A percentile compares a stretch with the other conserved stretches of the same genome.
phyloP scores from a whole-genome alignment of 148 eudicot genomes.

The Dysphania ambrosioides region DNA sequence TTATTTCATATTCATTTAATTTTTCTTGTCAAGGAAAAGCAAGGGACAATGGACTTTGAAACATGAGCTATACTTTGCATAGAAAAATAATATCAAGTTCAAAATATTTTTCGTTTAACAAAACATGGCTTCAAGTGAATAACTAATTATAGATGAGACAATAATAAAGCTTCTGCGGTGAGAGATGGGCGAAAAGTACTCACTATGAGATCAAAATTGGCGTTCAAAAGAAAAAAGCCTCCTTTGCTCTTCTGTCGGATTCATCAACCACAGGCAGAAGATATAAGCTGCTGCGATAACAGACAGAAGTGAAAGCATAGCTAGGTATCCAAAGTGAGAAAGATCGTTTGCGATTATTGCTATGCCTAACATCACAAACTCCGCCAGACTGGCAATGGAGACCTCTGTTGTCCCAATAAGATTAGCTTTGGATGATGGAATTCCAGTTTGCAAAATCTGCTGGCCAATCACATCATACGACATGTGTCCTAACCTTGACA shows the following conservation, averaged over 20 bases:
- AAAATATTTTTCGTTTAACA: neutral
- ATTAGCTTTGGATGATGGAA: conserved; percentile 90
- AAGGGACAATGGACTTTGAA: neutral
- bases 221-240: conserved; percentile 55
- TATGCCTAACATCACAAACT: conserved; percentile 78
- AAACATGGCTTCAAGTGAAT: neutral
- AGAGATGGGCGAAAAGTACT: conserved; percentile 8
- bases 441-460: conserved; percentile 95
- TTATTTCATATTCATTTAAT: neutral
- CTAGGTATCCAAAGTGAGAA: conserved; percentile 81
- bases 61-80: neutral
- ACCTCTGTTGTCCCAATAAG: conserved; percentile 88
- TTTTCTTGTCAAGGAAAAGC: neutral
- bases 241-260: conserved; percentile 74
- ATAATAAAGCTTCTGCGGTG: neutral
- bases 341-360: conserved; percentile 82
- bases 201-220: conserved; percentile 32
- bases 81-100: neutral
- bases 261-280: conserved; percentile 75
- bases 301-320: conserved; percentile 67
- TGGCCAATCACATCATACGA: conserved; percentile 87
- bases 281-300: conserved; percentile 79
- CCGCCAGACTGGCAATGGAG: conserved; percentile 87
- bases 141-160: neutral
- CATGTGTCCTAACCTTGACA: conserved; percentile 94